Conservation (phyloP, 306 rosid species). For the Fragaria iinumae region DNA sequence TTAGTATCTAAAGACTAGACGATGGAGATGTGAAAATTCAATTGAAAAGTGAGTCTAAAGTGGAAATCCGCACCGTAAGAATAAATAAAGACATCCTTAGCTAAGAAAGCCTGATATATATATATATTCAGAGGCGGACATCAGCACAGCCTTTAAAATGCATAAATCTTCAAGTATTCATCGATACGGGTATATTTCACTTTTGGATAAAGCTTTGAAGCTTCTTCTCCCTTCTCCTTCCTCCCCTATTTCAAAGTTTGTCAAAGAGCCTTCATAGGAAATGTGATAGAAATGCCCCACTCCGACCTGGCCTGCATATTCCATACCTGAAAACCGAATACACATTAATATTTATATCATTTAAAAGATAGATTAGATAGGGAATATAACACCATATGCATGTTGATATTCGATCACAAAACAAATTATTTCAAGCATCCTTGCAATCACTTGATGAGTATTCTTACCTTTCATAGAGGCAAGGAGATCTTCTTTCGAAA, state of each 20-base stretch:
- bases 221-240: conserved; percentile 78
- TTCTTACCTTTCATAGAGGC: conserved; percentile 56
- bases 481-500: conserved; percentile 58
- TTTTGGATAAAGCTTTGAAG: conserved; percentile 80
- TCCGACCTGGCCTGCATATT: conserved; percentile 54
- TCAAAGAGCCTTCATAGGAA: conserved; percentile 71
- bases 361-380: background rate
- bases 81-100: too few species aligned
- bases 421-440: background rate
- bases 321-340: conserved; percentile 37
- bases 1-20: too few species aligned
- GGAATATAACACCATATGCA: too few species aligned
- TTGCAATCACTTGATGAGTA: conserved; percentile 17
- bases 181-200: conserved; percentile 72
- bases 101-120: too few species aligned
- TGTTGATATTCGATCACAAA: background rate
- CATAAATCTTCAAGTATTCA: conserved; percentile 44
- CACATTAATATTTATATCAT: background rate
- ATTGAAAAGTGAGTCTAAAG: too few species aligned
- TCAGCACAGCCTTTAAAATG: too few species aligned
- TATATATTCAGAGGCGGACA: too few species aligned
- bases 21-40: too few species aligned
- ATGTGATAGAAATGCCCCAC: conserved; percentile 66
- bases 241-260: conserved; percentile 67
- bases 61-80: too few species aligned